Evolutionary conservation across 371 early-diverging fungal species (phyloP).

Genomic region (Smittium mucronatum): DNA sequence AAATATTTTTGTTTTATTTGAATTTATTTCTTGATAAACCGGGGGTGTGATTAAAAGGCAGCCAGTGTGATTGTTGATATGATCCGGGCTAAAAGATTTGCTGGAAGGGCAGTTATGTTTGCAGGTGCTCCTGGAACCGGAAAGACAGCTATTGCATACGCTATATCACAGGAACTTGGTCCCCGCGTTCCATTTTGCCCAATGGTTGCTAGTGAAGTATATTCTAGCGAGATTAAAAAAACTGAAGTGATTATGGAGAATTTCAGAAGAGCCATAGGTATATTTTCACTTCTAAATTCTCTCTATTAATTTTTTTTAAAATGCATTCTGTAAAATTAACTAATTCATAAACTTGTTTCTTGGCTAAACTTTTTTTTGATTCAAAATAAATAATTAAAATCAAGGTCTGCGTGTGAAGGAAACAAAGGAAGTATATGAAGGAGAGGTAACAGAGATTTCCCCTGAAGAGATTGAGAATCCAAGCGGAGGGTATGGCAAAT

Average conservation of each 20-base stretch:
- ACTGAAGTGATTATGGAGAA: constrained; percentile 98
- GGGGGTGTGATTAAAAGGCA: too few relatives aligned
- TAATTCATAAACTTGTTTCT: too few relatives aligned
- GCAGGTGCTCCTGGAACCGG: constrained; percentile 98
- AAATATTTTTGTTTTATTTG: too few relatives aligned
- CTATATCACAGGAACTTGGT: constrained; percentile 91
- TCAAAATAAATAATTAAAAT: too few relatives aligned
- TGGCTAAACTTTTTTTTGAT: too few relatives aligned
- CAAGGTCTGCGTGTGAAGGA: constrained; percentile 91
- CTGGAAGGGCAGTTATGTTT: constrained; percentile 88
- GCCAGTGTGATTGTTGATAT: constrained; percentile 88
- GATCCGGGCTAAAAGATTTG: constrained; percentile 91
- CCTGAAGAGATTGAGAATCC: constrained; percentile 94
- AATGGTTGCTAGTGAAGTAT: constrained; percentile 96
- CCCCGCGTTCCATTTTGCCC: constrained; percentile 96
- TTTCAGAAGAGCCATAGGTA: constrained; percentile 86
- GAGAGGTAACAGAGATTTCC: constrained; percentile 95
- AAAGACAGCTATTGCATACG: constrained; percentile 84
- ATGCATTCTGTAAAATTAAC: too few relatives aligned
- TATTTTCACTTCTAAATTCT: not conserved
- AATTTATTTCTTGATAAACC: too few relatives aligned
- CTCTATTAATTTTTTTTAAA: too few relatives aligned
- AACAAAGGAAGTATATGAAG: constrained; percentile 97
- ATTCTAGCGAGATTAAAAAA: constrained; percentile 94
- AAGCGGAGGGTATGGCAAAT: constrained; percentile 78